A percentile compares a stretch with the other conserved stretches of the same genome.
Evolutionary conservation across 1,284 basidiomycete genomes (phyloP).

Genomic region (Sporisorium exsertum): DNA sequence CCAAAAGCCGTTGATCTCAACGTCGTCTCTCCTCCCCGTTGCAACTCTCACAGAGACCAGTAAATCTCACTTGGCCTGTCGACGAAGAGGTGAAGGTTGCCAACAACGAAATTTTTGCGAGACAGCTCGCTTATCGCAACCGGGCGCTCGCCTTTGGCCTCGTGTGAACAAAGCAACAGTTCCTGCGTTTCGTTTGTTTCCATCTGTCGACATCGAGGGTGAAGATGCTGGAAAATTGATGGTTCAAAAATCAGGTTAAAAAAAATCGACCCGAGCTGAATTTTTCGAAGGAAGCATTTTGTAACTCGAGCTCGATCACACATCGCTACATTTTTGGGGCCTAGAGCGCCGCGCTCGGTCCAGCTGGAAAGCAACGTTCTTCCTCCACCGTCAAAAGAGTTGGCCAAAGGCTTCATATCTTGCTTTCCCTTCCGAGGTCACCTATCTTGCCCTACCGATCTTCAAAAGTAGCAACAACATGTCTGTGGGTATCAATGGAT

Average conservation of each 20-base stretch:
- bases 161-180: not conserved
- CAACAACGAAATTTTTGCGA: not conserved
- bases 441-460: not conserved
- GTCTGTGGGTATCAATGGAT: constrained; percentile 11
- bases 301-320: not conserved
- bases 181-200: not conserved
- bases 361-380: not conserved
- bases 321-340: too few relatives aligned
- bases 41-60: not conserved
- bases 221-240: not conserved
- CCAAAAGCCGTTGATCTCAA: too few relatives aligned
- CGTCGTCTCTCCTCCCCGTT: too few relatives aligned
- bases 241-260: not conserved
- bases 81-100: not conserved
- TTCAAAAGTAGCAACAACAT: not conserved
- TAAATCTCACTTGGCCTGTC: not conserved
- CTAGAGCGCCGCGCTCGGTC: constrained; percentile 19
- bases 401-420: constrained; percentile 3
- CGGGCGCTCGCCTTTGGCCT: not conserved
- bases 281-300: not conserved
- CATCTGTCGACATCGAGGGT: too few relatives aligned
- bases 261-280: too few relatives aligned
- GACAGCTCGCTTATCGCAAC: constrained; percentile 11
- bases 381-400: constrained; percentile 4
- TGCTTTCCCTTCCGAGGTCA: not conserved